phyloP scores from a whole-genome alignment of 495 filamentous ascomycete species.

The Pyronema omphalodes region DNA sequence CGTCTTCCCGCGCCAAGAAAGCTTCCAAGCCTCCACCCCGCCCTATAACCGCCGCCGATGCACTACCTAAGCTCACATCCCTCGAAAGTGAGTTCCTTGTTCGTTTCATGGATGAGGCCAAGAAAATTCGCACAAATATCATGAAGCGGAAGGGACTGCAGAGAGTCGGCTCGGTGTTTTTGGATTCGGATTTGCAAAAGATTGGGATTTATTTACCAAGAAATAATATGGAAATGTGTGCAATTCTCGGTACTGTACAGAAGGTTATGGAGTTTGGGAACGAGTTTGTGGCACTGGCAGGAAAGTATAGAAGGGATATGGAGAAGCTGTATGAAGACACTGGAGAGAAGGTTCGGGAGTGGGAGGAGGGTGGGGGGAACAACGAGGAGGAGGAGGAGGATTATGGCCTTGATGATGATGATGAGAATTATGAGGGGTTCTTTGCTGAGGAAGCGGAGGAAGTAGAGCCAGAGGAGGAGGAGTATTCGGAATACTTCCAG shows the following conservation, averaged over 20 bases:
- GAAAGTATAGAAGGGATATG: constrained; percentile 27
- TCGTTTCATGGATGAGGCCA: constrained; percentile 54
- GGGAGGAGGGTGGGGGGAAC: neutral
- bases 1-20: constrained; percentile 26
- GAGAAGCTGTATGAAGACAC: neutral
- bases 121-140: constrained; percentile 43
- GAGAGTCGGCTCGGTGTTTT: constrained; percentile 49
- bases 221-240: constrained; percentile 39
- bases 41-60: constrained; percentile 44
- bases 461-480: neutral
- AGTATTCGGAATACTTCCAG: too few relatives aligned
- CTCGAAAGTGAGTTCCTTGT: constrained; percentile 35
- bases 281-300: constrained; percentile 46
- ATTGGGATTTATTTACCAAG: constrained; percentile 69
- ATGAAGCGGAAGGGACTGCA: constrained; percentile 39
- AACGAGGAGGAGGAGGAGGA: neutral
- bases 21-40: constrained; percentile 38
- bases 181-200: constrained; percentile 56
- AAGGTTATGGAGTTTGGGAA: constrained; percentile 53
- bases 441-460: neutral
- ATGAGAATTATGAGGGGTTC: too few relatives aligned
- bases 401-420: neutral
- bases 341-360: neutral
- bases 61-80: constrained; percentile 39
- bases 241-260: constrained; percentile 51